A percentile compares a stretch with the other conserved stretches of the same genome.
Evolutionary conservation across 441 rosid genomes (phyloP).

Genomic region (Adansonia madagascariensis): DNA sequence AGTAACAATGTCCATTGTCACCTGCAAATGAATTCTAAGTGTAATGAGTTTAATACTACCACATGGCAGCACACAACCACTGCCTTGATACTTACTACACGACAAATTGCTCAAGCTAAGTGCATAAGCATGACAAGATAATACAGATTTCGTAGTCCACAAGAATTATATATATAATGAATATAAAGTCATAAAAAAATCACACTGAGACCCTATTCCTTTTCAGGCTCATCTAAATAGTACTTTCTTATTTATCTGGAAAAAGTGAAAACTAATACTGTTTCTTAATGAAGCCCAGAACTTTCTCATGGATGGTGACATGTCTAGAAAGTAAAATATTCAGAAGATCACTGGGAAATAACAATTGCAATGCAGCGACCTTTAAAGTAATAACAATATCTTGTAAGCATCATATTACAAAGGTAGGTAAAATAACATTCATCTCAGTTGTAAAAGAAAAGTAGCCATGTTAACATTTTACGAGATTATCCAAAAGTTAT

Average conservation of each 20-base stretch:
- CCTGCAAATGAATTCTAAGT: slow-evolving; percentile 50
- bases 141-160: not conserved
- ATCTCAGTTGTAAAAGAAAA: slow-evolving; percentile 5
- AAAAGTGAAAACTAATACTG: not conserved
- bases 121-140: slow-evolving; percentile 14
- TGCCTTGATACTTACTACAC: slow-evolving; percentile 8
- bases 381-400: not conserved
- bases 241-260: slow-evolving; percentile 1
- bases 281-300: slow-evolving; percentile 2
- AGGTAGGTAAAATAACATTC: not conserved
- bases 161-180: slow-evolving; percentile 15
- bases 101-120: not conserved
- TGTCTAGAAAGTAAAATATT: not conserved
- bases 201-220: not conserved
- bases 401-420: not conserved
- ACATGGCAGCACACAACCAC: not conserved
- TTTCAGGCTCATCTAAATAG: not conserved
- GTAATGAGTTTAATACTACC: slow-evolving; percentile 13
- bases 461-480: slow-evolving; percentile 4
- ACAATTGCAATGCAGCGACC: not conserved
- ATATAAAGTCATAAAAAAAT: slow-evolving; percentile 15
- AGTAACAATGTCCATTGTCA: slow-evolving; percentile 65
- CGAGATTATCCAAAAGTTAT: slow-evolving; percentile 12
- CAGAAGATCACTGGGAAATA: not conserved
- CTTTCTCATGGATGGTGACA: not conserved